These are phyloP conservation scores for Rhodotorula sp. DNA, from an alignment of 1,284 basidiomycete species.

Conservation along the genomic window DNA sequence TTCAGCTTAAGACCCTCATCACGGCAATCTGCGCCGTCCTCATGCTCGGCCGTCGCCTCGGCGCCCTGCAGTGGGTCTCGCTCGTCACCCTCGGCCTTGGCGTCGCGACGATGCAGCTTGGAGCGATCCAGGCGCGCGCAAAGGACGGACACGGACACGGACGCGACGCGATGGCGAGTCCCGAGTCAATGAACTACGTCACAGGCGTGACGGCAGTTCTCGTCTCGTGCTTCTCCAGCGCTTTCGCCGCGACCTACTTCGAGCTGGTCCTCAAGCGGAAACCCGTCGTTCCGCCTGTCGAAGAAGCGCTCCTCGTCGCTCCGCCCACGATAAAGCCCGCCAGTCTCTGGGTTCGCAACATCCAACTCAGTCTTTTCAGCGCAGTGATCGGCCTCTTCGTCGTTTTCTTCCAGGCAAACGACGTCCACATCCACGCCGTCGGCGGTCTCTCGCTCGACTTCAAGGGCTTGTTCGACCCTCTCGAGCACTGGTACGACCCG, in stretches of 20 bases:
- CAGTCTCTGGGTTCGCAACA: conserved; percentile 49
- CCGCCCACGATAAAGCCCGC: conserved; percentile 30
- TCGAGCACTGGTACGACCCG: conserved; percentile 42
- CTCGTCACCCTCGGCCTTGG: conserved; percentile 48
- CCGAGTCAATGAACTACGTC: conserved; percentile 45
- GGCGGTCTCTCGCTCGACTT: conserved; percentile 35
- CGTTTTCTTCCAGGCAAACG: conserved; percentile 43
- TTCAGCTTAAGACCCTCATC: conserved; percentile 50
- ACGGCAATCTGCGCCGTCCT: conserved; percentile 49
- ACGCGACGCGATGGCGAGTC: conserved; percentile 6
- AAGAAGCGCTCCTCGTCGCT: conserved; percentile 20
- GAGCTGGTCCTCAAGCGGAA: conserved; percentile 48
- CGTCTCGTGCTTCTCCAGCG: conserved; percentile 48
- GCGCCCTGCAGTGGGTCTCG: conserved; percentile 47
- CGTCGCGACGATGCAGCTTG: conserved; percentile 50
- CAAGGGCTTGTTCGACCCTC: conserved; percentile 38
- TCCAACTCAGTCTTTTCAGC: conserved; percentile 48
- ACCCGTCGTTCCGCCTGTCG: conserved; percentile 14
- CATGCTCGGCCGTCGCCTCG: conserved; percentile 47
- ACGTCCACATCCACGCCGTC: conserved; percentile 21
- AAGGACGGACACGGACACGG: conserved; percentile 24
- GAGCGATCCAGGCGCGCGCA: conserved; percentile 32
- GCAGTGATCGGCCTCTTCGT: conserved; percentile 46
- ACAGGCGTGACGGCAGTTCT: conserved; percentile 48
- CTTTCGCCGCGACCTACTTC: conserved; percentile 50